Conservation (phyloP, 345 rosid genomes). For the Salix arbutifolia region DNA sequence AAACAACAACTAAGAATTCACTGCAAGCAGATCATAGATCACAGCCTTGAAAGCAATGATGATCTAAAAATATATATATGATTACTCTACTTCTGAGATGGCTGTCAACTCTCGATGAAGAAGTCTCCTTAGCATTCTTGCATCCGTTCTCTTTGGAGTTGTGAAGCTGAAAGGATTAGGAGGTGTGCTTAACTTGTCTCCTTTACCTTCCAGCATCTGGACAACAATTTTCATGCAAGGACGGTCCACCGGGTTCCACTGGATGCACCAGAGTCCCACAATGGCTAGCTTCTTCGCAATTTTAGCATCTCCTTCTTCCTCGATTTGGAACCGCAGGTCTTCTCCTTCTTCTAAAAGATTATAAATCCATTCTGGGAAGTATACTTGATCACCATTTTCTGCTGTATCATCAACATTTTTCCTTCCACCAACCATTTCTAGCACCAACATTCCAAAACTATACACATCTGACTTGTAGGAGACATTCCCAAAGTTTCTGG, state of each 20-base stretch:
- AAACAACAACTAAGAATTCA: too few species aligned
- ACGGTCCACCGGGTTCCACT: slow-evolving; percentile 12
- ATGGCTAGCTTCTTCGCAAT: slow-evolving; percentile 1
- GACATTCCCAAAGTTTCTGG: too few species aligned
- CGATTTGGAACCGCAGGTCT: not conserved
- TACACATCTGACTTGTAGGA: too few species aligned
- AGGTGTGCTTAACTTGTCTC: not conserved
- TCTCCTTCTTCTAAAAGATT: slow-evolving; percentile 12
- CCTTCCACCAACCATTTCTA: too few species aligned
- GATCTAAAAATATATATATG: not conserved
- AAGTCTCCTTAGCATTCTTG: not conserved
- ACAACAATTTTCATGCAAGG: slow-evolving; percentile 3
- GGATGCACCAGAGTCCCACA: slow-evolving; percentile 12
- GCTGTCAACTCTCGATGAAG: not conserved
- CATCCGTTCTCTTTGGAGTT: not conserved
- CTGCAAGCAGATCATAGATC: not conserved
- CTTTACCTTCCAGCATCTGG: slow-evolving; percentile 15
- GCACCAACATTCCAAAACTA: too few species aligned
- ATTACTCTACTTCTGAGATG: slow-evolving; percentile 1
- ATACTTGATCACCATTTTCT: too few species aligned
- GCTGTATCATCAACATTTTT: too few species aligned
- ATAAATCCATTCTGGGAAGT: slow-evolving; percentile 12
- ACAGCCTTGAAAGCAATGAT: not conserved
- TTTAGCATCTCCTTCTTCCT: slow-evolving; percentile 2
- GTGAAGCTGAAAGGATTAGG: not conserved